Evolutionary conservation across 2,329 filamentous ascomycete species (phyloP).

Genomic region (Xenosphaeropsis pyriputrescens): DNA sequence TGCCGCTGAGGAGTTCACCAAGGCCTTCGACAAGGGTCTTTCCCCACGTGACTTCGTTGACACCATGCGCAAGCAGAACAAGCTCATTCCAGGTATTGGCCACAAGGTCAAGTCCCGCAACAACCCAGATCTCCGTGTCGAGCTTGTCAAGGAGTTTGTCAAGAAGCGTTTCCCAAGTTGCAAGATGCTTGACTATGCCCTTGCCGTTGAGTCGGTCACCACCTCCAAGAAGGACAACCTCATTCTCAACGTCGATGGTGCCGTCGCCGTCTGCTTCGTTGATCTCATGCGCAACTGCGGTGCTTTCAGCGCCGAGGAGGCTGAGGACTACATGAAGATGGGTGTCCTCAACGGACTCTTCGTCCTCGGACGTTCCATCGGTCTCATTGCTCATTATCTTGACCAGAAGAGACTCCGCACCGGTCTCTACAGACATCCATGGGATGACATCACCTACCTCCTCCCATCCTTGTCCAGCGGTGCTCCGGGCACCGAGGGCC

Average conservation of each 20-base stretch:
- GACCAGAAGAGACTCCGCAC: conserved; percentile 99
- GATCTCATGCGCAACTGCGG: conserved; percentile 96
- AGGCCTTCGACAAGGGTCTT: conserved; percentile 94
- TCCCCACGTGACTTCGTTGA: conserved; percentile 98
- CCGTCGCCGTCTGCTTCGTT: conserved; percentile 96
- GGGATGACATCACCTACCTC: conserved; percentile 96
- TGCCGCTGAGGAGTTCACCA: conserved; percentile 95
- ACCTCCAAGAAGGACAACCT: conserved; percentile 99
- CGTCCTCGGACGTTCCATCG: conserved; percentile 90
- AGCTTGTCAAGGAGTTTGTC: conserved; percentile 98
- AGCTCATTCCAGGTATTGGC: conserved; percentile 97
- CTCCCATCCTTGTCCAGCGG: conserved; percentile 66
- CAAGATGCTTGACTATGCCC: conserved; percentile 97
- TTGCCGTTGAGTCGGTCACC: conserved; percentile 94
- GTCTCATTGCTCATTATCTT: conserved; percentile 98
- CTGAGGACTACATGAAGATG: conserved; percentile 98
- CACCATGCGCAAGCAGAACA: conserved; percentile 98
- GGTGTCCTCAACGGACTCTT: conserved; percentile 99
- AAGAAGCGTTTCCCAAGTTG: conserved; percentile 92
- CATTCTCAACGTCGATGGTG: conserved; percentile 97
- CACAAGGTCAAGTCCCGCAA: conserved; percentile 99
- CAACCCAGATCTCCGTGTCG: conserved; percentile 98
- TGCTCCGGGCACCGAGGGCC: conserved; percentile 62
- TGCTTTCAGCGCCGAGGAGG: conserved; percentile 90
- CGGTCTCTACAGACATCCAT: conserved; percentile 96